phyloP scores from a whole-genome alignment of 2,329 filamentous ascomycete species.

The Phyllosticta citribraziliensis region DNA sequence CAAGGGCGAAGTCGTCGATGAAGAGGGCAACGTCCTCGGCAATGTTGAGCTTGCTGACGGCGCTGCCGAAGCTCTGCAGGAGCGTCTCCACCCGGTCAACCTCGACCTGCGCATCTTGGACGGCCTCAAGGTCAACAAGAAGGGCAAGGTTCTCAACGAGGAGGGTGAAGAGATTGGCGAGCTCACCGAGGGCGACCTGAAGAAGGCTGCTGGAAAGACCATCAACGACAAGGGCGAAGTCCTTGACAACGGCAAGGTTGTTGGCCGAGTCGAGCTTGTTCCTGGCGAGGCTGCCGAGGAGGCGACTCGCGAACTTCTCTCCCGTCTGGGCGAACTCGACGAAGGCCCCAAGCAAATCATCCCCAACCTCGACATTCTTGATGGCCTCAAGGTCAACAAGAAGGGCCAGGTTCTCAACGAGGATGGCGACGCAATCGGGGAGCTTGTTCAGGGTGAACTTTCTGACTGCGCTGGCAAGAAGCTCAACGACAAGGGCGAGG shows the following conservation, averaged over 20 bases:
- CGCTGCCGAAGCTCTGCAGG: slow-evolving; percentile 37
- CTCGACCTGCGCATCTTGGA: slow-evolving; percentile 40
- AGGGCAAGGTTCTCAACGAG: slow-evolving; percentile 43
- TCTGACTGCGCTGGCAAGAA: slow-evolving; percentile 56
- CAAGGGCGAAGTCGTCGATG: slow-evolving; percentile 40
- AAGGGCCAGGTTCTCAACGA: slow-evolving; percentile 45
- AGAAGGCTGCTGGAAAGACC: slow-evolving; percentile 37
- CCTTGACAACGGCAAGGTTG: slow-evolving; percentile 38
- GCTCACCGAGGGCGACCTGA: slow-evolving; percentile 37
- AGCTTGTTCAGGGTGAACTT: slow-evolving; percentile 48
- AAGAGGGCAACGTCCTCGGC: slow-evolving; percentile 41
- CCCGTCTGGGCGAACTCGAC: slow-evolving; percentile 35
- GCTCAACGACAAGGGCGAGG: slow-evolving; percentile 54
- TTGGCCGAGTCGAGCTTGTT: slow-evolving; percentile 40
- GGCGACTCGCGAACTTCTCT: slow-evolving; percentile 37
- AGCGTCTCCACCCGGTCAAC: slow-evolving; percentile 25
- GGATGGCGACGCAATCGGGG: slow-evolving; percentile 44
- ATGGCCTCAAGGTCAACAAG: slow-evolving; percentile 50
- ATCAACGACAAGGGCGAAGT: slow-evolving; percentile 43
- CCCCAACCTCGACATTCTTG: slow-evolving; percentile 37
- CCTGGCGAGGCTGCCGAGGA: slow-evolving; percentile 42
- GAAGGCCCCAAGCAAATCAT: slow-evolving; percentile 24
- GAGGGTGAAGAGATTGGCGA: slow-evolving; percentile 43
- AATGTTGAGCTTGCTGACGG: slow-evolving; percentile 42
- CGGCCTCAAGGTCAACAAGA: slow-evolving; percentile 48